Percentiles rank a stretch among this genome's conserved stretches.
Evolutionary conservation across 305 asterid species (phyloP).

Genomic region (Andrographis paniculata): DNA sequence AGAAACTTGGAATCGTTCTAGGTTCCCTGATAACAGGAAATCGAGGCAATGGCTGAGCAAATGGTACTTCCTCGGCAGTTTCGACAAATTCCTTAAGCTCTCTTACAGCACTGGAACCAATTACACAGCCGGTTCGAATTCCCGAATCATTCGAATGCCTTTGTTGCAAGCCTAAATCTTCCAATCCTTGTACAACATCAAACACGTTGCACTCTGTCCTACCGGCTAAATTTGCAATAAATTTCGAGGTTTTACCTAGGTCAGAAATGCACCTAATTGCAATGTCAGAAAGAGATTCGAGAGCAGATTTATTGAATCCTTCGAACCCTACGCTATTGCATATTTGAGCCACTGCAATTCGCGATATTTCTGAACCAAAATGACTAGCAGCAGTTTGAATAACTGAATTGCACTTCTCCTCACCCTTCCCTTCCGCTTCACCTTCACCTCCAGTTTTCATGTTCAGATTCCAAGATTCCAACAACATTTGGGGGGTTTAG

Average conservation of each 20-base stretch:
- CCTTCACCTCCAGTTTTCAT: too few relatives aligned
- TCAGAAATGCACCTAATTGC: conserved; percentile 69
- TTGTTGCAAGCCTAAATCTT: conserved; percentile 50
- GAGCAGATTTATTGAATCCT: conserved; percentile 74
- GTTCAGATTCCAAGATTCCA: conserved; percentile 78
- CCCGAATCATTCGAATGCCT: conserved; percentile 60
- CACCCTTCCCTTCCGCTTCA: conserved; percentile 54
- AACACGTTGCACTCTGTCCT: conserved; percentile 70
- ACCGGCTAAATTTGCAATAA: conserved; percentile 65
- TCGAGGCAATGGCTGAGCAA: conserved; percentile 66
- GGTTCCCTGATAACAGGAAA: conserved; percentile 57
- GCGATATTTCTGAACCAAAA: conserved; percentile 64
- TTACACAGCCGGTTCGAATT: conserved; percentile 31
- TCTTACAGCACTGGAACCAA: conserved; percentile 39
- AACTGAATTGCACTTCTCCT: conserved; percentile 24
- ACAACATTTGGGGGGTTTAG: conserved; percentile 57
- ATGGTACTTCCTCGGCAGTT: conserved; percentile 68
- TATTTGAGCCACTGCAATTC: conserved; percentile 74
- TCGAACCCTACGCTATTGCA: conserved; percentile 73
- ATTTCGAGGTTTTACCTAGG: conserved; percentile 61
- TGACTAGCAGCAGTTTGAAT: conserved; percentile 36
- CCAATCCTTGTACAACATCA: conserved; percentile 65
- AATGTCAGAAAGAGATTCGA: conserved; percentile 70
- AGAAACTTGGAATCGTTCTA: conserved; percentile 69
- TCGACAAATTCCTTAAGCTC: conserved; percentile 57